Evolutionary conservation across 441 rosid genomes (phyloP).

Genomic region (Monsonia emarginata): DNA sequence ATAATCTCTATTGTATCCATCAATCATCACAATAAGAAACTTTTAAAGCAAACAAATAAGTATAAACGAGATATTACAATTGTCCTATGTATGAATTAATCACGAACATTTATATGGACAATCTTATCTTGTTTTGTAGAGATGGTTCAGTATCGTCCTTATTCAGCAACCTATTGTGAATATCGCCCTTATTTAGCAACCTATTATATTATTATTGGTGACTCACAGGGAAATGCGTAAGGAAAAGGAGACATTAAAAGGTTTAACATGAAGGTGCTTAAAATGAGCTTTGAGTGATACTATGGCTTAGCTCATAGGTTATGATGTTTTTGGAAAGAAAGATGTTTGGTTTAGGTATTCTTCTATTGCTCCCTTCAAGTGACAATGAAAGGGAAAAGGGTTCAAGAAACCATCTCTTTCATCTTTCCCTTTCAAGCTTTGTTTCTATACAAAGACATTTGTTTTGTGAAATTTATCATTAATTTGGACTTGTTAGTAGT

Average conservation of each 20-base stretch:
- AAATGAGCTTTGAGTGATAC: slow-evolving; percentile 2
- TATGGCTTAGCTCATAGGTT: background rate
- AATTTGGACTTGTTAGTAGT: background rate
- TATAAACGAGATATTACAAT: too few relatives aligned
- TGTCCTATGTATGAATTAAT: too few relatives aligned
- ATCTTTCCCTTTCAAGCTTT: background rate
- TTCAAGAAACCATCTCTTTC: background rate
- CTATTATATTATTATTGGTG: background rate
- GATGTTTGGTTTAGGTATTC: background rate
- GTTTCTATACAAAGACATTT: too few relatives aligned
- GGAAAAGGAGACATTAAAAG: background rate
- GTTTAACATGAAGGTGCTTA: background rate
- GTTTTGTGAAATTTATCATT: background rate
- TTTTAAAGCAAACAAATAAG: too few relatives aligned
- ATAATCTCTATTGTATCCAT: too few relatives aligned
- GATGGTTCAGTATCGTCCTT: too few relatives aligned
- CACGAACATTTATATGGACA: too few relatives aligned
- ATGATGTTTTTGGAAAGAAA: slow-evolving; percentile 1
- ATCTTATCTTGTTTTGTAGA: too few relatives aligned
- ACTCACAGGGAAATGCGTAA: background rate
- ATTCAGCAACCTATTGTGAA: too few relatives aligned
- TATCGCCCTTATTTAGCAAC: too few relatives aligned
- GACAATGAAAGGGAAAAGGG: background rate
- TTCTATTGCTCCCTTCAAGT: background rate
- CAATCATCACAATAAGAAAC: too few relatives aligned